Evolutionary conservation across 768 basidiomycete species (phyloP), one percentile per base, ranked within the genome.

Genomic region (Suillus luteus): DNA sequence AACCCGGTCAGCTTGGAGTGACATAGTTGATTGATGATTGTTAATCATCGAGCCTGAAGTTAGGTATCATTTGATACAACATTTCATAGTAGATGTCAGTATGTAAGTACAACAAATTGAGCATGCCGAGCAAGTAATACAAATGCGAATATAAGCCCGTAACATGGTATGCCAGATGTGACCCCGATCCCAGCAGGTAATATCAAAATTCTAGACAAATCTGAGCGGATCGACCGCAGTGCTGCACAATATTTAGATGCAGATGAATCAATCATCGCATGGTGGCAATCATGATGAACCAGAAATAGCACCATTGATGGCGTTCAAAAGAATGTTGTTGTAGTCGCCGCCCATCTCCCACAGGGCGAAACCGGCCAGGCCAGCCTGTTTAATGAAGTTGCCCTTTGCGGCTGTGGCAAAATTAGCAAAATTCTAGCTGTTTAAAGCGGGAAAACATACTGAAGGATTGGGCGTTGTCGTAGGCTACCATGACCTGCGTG

Each of bases 401-500:
- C 82, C 82, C 70, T 83, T 83, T 55, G 74, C 77, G 52, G 75
- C 81, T 81, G 61, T 43, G 31, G 60, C 15, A 62, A 12, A 69
- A 33, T 72, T 51, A 44, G 24, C 2, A 8, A n/a, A 24, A 40
- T 1, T 24, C 19, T n/a, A 43, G 5, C 22, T 40, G 12, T 12
- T 2, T 0, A 19, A 22, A n/a, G 17, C n/a, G 2, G 63, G 5
- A n/a, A 52, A 12, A 72, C 61, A 76, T 80, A 65, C 84, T 73
- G 66, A 88, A 89, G 0, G 90, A 89, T 55, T 77, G 68, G 0
- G 85, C 70, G 66, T 90, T 77, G 64, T 93, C 91, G 67, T 83
- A 93, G 1, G 90, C 83, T 40, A 93, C 80, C 78, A 88, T 80
- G 60, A 86, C 75, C 51, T 85, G 76, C 0, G 80, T 78, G 1